Conservation (phyloP, 768 basidiomycete genomes). For the Psilocybe cyanescens region DNA sequence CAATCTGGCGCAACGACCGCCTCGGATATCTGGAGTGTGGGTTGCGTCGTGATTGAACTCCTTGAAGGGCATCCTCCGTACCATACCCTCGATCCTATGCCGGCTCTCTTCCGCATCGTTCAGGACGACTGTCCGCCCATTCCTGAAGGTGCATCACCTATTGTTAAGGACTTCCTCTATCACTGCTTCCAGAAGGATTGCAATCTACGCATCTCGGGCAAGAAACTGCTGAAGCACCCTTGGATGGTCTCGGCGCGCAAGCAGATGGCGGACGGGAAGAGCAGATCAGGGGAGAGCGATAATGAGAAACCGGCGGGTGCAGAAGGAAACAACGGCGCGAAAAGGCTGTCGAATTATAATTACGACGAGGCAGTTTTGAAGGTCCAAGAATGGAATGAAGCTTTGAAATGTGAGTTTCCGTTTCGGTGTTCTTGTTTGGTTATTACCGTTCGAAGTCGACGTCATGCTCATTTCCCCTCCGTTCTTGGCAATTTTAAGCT, state of each 20-base stretch:
- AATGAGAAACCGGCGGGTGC: slow-evolving; percentile 37
- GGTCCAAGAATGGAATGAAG: slow-evolving; percentile 99
- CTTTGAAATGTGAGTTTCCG: slow-evolving; percentile 75
- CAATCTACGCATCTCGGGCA: slow-evolving; percentile 92
- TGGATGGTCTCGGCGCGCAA: slow-evolving; percentile 93
- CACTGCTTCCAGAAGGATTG: slow-evolving; percentile 99
- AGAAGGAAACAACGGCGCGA: slow-evolving; percentile 39
- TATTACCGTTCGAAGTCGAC: slow-evolving; percentile 2
- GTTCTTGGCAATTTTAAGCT: slow-evolving; percentile 41
- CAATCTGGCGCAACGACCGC: slow-evolving; percentile 97
- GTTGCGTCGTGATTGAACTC: slow-evolving; percentile 97
- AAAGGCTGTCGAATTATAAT: slow-evolving; percentile 77
- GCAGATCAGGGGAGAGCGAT: slow-evolving; percentile 29
- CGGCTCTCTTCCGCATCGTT: slow-evolving; percentile 96
- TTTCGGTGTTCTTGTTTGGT: slow-evolving; percentile 2
- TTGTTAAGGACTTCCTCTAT: slow-evolving; percentile 95
- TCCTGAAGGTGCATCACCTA: slow-evolving; percentile 92
- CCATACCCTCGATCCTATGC: slow-evolving; percentile 96
- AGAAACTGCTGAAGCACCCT: slow-evolving; percentile 89
- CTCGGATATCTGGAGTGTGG: slow-evolving; percentile 98
- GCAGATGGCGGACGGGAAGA: slow-evolving; percentile 58
- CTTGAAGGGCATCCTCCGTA: slow-evolving; percentile 93
- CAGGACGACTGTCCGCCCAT: slow-evolving; percentile 98
- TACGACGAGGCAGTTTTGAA: slow-evolving; percentile 93
- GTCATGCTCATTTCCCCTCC: not conserved